phyloP scores from a whole-genome alignment of 208 protist species.

The Crithidia fasciculata region DNA sequence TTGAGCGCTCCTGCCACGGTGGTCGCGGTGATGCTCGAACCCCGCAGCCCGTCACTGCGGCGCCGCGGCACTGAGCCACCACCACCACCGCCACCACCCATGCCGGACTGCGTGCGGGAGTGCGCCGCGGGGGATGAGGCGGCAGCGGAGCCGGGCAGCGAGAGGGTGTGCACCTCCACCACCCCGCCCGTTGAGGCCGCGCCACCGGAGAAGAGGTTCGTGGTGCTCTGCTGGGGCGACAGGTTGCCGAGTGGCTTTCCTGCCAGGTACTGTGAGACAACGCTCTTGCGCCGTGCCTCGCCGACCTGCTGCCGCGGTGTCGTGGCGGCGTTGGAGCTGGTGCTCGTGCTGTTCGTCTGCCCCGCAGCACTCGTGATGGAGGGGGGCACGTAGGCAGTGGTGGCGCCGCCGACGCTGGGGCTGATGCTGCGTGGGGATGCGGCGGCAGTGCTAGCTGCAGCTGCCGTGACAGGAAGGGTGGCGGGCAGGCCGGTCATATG shows the following conservation, averaged over 20 bases:
- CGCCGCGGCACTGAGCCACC: neutral
- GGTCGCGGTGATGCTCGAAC: neutral
- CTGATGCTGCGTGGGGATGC: neutral
- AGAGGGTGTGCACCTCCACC: neutral
- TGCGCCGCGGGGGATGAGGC: neutral
- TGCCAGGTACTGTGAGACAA: constrained; percentile 2
- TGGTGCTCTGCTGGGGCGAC: constrained; percentile 13
- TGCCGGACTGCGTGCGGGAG: constrained; percentile 10
- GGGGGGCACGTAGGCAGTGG: neutral
- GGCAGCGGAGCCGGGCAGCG: neutral
- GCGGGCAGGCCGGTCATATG: neutral
- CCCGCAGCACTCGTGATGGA: neutral
- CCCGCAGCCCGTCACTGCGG: neutral
- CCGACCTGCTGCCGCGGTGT: constrained; percentile 1
- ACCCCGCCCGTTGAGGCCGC: neutral
- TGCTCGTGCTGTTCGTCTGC: neutral
- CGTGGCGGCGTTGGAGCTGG: neutral
- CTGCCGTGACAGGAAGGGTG: neutral
- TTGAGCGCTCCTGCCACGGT: neutral
- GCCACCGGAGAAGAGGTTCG: neutral
- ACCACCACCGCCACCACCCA: no score
- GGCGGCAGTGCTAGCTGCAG: no score
- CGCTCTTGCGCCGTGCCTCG: neutral
- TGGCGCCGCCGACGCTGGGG: neutral
- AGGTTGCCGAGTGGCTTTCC: constrained; percentile 4